A percentile compares a stretch with the other conserved stretches of the same genome.
These are phyloP conservation scores for Alternaria novae-zelandiae DNA, from an alignment of 2,329 filamentous ascomycete genomes.

Conservation along the genomic window DNA sequence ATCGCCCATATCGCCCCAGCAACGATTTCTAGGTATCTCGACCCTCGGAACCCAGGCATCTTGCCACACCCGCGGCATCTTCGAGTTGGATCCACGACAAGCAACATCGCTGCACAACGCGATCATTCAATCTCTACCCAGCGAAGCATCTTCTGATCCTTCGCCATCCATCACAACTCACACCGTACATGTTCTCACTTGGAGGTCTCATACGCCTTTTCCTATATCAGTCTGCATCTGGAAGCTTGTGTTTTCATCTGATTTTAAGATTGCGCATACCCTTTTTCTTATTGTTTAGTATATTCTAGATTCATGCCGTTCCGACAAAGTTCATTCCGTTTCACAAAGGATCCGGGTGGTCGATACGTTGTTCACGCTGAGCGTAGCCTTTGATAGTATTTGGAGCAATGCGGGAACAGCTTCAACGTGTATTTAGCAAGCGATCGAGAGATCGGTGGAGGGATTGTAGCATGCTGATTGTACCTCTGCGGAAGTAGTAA, in stretches of 20 bases:
- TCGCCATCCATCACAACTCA: background rate
- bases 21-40: slow-evolving; percentile 20
- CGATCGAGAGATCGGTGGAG: background rate
- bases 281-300: slow-evolving; percentile 27
- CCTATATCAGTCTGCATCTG: slow-evolving; percentile 13
- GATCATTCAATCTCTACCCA: background rate
- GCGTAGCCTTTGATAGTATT: slow-evolving; percentile 18
- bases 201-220: slow-evolving; percentile 5
- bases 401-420: slow-evolving; percentile 7
- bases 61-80: background rate
- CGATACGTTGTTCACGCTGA: slow-evolving; percentile 8
- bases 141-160: slow-evolving; percentile 2
- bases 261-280: slow-evolving; percentile 34
- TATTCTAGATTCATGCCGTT: slow-evolving; percentile 21
- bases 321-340: slow-evolving; percentile 7
- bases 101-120: background rate
- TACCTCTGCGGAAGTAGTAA: background rate
- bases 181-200: slow-evolving; percentile 1
- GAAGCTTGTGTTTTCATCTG: slow-evolving; percentile 10
- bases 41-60: background rate
- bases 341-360: slow-evolving; percentile 3
- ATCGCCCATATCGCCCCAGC: slow-evolving; percentile 32
- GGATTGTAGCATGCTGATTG: background rate
- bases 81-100: background rate
- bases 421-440: slow-evolving; percentile 9